Base-by-base conservation (phyloP, 108 stramenopile genomes). In the Aurantiochytrium sp. region DNA sequence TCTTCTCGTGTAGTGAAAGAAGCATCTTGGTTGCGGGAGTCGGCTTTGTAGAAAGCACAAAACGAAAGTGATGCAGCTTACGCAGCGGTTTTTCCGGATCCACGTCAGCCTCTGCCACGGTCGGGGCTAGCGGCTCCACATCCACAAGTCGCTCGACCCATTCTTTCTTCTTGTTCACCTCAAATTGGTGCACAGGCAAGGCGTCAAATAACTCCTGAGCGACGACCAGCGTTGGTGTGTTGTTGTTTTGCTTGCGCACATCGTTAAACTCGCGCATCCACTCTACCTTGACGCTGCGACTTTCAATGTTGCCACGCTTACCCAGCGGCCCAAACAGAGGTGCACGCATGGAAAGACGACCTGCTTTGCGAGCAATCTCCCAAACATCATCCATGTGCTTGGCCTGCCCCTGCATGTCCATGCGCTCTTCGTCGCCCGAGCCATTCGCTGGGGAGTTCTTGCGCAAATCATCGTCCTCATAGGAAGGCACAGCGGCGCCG, bases 101-200 rank as follows among this genome's bases (percentile, higher is more conserved):
- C 91, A 90, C 53, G 71, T 8, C 29, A 60, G 23, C 14, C 42
- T 69, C 64, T 1, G 64, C 25, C 8, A 25, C 47, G 64, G 42
- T 91, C 5, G 94, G 72, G 23, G 72, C 88, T 6, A 4, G 16
- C 19, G 6, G 21, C 21, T 95, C 95, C 60, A 97, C 92, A 91
- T 98, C 97, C 10, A 99, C 95, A 91, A 98, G 88, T 58, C 96
- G 92, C 93, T 99, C 98, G 89, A 97, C 93, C 98, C 98, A 99
- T 12, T 96, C 91, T 60, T 92, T 92, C 10, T 95, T 95, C 90
- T 94, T 95, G 21, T 90, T 90, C 60, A 72, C 89, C 92, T 96
- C 94, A 91, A 99, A 98, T 60, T 94, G 94, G 90, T 99, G 97
- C 19, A 97, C 94, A 21, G 98, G 98, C 10, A 99, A 92, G 19